These are phyloP conservation scores for Wickerhamiella lipophila DNA, from an alignment of 805 yeast species.

Conservation along the genomic window DNA sequence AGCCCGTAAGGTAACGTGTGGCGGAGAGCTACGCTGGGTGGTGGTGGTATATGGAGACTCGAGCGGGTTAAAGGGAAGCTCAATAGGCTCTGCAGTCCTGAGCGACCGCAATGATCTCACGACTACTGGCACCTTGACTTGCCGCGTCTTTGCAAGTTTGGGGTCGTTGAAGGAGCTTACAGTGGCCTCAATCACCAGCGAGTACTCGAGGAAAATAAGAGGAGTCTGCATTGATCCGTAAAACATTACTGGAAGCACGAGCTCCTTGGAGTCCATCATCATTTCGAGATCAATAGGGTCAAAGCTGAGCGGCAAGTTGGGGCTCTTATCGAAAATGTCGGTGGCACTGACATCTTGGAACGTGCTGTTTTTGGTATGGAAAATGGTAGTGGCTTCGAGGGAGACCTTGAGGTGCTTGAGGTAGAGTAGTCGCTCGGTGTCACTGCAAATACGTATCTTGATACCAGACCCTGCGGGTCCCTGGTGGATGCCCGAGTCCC, in stretches of 20 bases:
- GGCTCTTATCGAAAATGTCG: background rate
- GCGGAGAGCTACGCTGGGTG: too few species aligned
- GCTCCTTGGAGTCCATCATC: background rate
- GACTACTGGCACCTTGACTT: background rate
- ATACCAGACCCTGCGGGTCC: constrained; percentile 1
- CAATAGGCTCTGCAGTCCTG: background rate
- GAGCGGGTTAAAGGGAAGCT: too few species aligned
- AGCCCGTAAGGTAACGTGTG: too few species aligned
- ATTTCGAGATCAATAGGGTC: constrained; percentile 10
- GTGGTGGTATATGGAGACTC: too few species aligned
- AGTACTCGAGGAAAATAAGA: background rate
- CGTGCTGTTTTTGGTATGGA: background rate
- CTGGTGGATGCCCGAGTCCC: constrained; percentile 7
- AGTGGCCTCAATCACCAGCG: background rate
- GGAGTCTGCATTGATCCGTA: constrained; percentile 4
- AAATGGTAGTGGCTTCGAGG: constrained; percentile 5
- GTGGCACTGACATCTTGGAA: constrained; percentile 1
- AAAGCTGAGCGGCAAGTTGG: constrained; percentile 7
- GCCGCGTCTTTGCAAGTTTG: background rate
- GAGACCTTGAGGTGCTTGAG: background rate
- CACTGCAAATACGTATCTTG: background rate
- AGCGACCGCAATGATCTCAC: background rate
- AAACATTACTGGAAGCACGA: constrained; percentile 4
- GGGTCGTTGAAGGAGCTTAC: constrained; percentile 1
- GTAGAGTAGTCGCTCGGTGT: constrained; percentile 1